Base-by-base conservation (phyloP, 768 basidiomycete species). In the Lentinula guzmanii region DNA sequence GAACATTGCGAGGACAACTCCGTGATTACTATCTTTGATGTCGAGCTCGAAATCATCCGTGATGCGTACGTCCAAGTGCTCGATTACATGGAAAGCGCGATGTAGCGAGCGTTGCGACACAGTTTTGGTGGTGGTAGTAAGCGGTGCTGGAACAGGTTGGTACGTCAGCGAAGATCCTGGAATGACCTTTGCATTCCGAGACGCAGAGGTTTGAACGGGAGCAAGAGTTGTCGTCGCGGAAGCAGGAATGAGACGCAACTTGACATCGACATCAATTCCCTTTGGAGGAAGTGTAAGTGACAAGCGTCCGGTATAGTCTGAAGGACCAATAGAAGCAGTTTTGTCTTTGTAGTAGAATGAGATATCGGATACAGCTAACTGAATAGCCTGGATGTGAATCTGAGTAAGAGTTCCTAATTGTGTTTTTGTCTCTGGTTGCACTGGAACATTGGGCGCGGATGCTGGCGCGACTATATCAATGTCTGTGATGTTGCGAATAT, bases 291-390 rank as follows among this genome's bases (percentile, higher is more conserved):
- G 78, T 10, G 73, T 79, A 60, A 90, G 78, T 42, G 78, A 82
- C 51, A 89, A 73, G 37, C 89, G 75, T 0, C 89, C 89, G 1
- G 80, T 84, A 70, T 82, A 84, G 55, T 86, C 81, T 54, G 71
- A 72, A 0, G 86, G 86, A 0, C 82, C 79, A 46, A 88, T 61
- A 2, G 76, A 64, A 3, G 83, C 74, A 1, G 70, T 73, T 66
- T 87, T 84, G 71, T 91, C 88, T 41, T 79, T 80, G 71, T 87
- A 90, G 71, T 81, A 90, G 76, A 91, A 91, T 0, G 89, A 89
- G 0, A 91, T 81, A 35, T 90, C 84, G 62, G 78, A 73, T 50
- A 90, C 79, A 8, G 74, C 67, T 34, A 91, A 78, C 64, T 87
- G 87, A 0, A 91, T 70, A 1, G 86, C 89, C 62, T 87, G 85